phyloP scores from a whole-genome alignment of 768 basidiomycete species.

The Mycena crocata region DNA sequence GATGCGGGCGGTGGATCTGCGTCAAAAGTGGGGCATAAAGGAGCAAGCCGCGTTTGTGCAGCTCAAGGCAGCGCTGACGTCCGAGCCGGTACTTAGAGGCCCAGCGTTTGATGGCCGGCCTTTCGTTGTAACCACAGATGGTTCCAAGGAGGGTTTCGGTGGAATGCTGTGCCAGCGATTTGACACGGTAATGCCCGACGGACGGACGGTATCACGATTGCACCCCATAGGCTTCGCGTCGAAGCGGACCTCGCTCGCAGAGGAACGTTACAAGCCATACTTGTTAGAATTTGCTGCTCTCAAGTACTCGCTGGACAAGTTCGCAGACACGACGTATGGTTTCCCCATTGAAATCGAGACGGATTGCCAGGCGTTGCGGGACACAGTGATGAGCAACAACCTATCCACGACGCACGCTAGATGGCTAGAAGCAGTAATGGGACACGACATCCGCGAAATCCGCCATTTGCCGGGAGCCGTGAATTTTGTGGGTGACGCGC shows the following conservation, averaged over 20 bases:
- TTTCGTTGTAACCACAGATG: conserved; percentile 44
- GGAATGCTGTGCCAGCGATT: conserved; percentile 39
- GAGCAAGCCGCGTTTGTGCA: conserved; percentile 38
- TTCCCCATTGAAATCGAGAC: conserved; percentile 38
- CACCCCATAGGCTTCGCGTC: conserved; percentile 48
- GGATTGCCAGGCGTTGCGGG: conserved; percentile 34
- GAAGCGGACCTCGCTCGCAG: conserved; percentile 44
- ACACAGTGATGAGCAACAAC: conserved; percentile 36
- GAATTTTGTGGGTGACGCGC: conserved; percentile 35
- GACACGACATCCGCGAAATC: conserved; percentile 33
- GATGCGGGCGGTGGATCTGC: conserved; percentile 34
- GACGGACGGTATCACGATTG: conserved; percentile 18
- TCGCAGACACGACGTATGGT: conserved; percentile 36
- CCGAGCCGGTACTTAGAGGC: conserved; percentile 34
- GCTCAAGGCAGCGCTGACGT: conserved; percentile 37
- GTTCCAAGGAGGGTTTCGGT: conserved; percentile 39
- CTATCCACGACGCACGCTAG: conserved; percentile 35
- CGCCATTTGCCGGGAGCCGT: conserved; percentile 33
- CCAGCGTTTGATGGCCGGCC: conserved; percentile 39
- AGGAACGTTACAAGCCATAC: conserved; percentile 45
- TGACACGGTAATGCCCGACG: conserved; percentile 20
- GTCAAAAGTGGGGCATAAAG: conserved; percentile 22
- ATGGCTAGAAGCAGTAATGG: conserved; percentile 43
- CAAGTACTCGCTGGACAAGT: conserved; percentile 34
- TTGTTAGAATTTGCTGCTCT: no score